These are phyloP conservation scores for Cadophora sp. DNA, from an alignment of 2,329 filamentous ascomycete species.

Conservation along the genomic window DNA sequence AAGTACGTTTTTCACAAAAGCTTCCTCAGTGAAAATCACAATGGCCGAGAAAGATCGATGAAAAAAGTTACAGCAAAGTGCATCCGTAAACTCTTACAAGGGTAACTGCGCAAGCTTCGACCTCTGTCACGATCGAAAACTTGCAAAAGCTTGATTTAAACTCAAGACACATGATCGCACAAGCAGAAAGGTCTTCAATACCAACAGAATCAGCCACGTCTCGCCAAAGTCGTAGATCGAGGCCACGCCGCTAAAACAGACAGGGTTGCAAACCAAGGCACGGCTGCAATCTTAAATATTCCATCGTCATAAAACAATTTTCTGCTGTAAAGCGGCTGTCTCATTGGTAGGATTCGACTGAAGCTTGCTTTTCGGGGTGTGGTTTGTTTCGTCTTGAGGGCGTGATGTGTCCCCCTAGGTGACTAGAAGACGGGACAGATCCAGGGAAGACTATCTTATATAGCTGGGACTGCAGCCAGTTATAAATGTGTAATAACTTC, in stretches of 20 bases:
- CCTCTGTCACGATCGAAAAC: not conserved
- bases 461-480: not conserved
- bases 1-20: no score
- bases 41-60: no score
- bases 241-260: constrained; percentile 1
- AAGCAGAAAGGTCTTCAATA: not conserved
- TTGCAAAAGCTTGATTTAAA: not conserved
- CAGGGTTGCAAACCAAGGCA: constrained; percentile 24
- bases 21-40: no score
- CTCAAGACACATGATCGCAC: not conserved
- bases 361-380: not conserved
- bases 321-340: not conserved
- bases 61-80: no score
- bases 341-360: not conserved
- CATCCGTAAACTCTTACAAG: no score
- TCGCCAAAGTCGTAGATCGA: not conserved
- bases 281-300: constrained; percentile 8
- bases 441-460: not conserved
- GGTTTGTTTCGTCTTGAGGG: not conserved
- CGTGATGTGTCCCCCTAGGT: not conserved
- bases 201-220: constrained; percentile 11
- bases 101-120: not conserved
- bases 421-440: not conserved
- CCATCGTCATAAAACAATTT: constrained; percentile 2
- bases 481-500: not conserved